Evolutionary conservation across 2,329 filamentous ascomycete genomes (phyloP).

Genomic region (Cladosporium halotolerans): DNA sequence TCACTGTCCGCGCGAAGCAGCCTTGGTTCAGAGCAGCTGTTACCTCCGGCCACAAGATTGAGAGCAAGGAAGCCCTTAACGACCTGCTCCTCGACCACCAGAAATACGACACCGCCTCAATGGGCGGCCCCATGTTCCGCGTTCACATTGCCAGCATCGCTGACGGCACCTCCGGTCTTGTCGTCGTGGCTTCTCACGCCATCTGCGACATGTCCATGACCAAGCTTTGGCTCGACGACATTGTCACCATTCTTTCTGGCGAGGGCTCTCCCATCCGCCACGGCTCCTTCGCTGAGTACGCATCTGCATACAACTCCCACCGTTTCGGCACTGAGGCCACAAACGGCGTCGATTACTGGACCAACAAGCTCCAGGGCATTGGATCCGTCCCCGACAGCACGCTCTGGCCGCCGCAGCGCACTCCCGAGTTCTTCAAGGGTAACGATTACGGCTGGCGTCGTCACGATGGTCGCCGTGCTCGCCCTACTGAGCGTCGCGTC

Average conservation of each 20-base stretch:
- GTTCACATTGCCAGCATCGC: constrained; percentile 26
- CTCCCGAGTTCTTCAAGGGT: constrained; percentile 30
- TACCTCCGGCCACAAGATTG: constrained; percentile 25
- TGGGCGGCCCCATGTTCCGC: constrained; percentile 25
- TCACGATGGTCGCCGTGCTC: constrained; percentile 23
- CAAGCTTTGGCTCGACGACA: constrained; percentile 29
- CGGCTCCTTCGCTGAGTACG: constrained; percentile 27
- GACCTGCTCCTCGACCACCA: constrained; percentile 24
- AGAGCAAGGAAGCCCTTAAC: constrained; percentile 26
- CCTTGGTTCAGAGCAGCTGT: constrained; percentile 25
- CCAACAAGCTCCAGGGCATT: constrained; percentile 25
- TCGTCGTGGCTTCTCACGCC: constrained; percentile 26
- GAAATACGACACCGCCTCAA: constrained; percentile 23
- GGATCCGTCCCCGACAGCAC: constrained; percentile 21
- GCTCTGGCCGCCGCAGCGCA: constrained; percentile 26
- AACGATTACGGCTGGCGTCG: constrained; percentile 25
- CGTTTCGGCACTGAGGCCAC: constrained; percentile 24
- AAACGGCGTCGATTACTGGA: constrained; percentile 26
- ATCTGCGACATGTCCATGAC: constrained; percentile 31
- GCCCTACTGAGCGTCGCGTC: constrained; percentile 21
- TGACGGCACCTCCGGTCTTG: constrained; percentile 25
- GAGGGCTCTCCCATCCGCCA: constrained; percentile 23
- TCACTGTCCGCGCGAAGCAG: constrained; percentile 22
- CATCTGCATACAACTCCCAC: constrained; percentile 27
- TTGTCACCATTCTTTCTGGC: constrained; percentile 23